Evolutionary conservation across 148 eudicot genomes (phyloP).

Genomic region (Polygonum aviculare): DNA sequence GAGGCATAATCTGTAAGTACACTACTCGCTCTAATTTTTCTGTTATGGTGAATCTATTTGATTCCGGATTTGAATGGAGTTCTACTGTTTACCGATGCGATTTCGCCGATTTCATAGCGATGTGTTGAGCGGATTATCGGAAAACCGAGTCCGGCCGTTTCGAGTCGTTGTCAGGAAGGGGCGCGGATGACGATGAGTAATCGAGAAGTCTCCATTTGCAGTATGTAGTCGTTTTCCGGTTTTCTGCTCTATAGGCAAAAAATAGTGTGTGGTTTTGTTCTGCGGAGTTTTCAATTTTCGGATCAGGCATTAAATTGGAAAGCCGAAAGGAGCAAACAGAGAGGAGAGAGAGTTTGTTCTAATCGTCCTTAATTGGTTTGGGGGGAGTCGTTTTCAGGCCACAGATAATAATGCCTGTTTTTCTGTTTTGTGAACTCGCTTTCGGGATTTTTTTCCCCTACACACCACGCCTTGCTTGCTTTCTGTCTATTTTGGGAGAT

Average conservation of each 20-base stretch:
- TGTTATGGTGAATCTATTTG: not conserved
- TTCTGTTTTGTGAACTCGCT: slow-evolving; percentile 8
- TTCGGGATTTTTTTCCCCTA: not conserved
- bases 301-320: slow-evolving; percentile 10
- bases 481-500: not conserved
- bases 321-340: slow-evolving; percentile 3
- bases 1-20: not conserved
- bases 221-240: slow-evolving; percentile 8
- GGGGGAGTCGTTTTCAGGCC: slow-evolving; percentile 10
- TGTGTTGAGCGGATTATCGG: not conserved
- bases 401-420: slow-evolving; percentile 12
- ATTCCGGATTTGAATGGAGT: not conserved
- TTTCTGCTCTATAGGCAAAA: not conserved
- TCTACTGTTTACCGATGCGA: not conserved
- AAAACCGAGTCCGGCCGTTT: not conserved
- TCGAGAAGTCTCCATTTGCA: slow-evolving; percentile 7
- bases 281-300: not conserved
- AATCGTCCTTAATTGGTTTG: slow-evolving; percentile 7
- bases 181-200: slow-evolving; percentile 8
- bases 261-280: not conserved
- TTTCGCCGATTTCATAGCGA: not conserved
- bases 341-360: not conserved
- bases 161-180: not conserved
- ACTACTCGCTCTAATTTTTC: not conserved
- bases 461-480: slow-evolving; percentile 9